Percentiles rank a stretch among this genome's conserved stretches.
Conservation (phyloP, 1,139 yeast species). For the Suhomyces bolitotheri region DNA sequence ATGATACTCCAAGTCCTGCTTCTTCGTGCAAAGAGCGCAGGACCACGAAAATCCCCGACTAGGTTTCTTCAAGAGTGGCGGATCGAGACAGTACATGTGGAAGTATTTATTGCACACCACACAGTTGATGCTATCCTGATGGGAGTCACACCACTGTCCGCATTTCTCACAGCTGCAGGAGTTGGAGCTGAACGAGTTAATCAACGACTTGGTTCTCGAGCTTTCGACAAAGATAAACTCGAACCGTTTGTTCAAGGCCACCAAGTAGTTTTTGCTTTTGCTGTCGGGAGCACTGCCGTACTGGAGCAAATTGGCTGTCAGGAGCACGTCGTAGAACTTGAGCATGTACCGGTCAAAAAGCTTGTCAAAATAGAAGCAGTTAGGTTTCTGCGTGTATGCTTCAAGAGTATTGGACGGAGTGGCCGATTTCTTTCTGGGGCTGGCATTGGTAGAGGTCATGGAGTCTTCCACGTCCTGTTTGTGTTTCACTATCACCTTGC, state of each 20-base stretch:
- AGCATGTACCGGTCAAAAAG: slow-evolving; percentile 86
- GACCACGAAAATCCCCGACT: slow-evolving; percentile 91
- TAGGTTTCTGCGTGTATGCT: slow-evolving; percentile 56
- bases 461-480: slow-evolving; percentile 60
- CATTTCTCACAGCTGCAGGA: slow-evolving; percentile 67
- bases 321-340: slow-evolving; percentile 71
- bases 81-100: slow-evolving; percentile 85
- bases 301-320: slow-evolving; percentile 45
- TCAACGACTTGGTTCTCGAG: slow-evolving; percentile 64
- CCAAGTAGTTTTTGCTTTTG: slow-evolving; percentile 56
- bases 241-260: slow-evolving; percentile 66
- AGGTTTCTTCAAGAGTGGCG: slow-evolving; percentile 79
- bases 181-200: slow-evolving; percentile 58
- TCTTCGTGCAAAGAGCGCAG: slow-evolving; percentile 76
- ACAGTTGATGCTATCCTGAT: slow-evolving; percentile 76
- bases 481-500: slow-evolving; percentile 70
- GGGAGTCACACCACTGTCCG: slow-evolving; percentile 74
- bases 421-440: slow-evolving; percentile 15
- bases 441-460: background rate
- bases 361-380: slow-evolving; percentile 81
- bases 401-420: slow-evolving; percentile 37
- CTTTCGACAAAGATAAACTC: slow-evolving; percentile 75
- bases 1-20: slow-evolving; percentile 39
- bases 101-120: slow-evolving; percentile 70
- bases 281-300: slow-evolving; percentile 55